A percentile compares a stretch with the other conserved stretches of the same genome.
These are phyloP conservation scores for Boletus rubroflammeus DNA, from an alignment of 768 basidiomycete species.

Conservation along the genomic window DNA sequence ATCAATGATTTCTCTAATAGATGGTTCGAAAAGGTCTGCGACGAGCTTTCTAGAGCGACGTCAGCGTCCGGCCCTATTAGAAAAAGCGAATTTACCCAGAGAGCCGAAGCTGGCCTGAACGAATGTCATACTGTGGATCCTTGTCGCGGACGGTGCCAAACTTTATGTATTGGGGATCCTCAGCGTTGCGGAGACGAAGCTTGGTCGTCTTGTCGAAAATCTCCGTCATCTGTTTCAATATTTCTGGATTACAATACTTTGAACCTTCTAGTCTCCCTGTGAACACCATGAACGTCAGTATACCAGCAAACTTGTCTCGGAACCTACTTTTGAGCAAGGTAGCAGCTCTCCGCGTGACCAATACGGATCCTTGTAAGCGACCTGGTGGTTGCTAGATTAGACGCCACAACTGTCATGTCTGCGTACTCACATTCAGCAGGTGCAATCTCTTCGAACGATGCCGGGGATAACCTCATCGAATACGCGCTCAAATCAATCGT, in stretches of 20 bases:
- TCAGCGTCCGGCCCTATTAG: background rate
- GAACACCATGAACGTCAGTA: background rate
- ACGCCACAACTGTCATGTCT: background rate
- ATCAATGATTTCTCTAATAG: slow-evolving; percentile 35
- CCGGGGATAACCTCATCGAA: slow-evolving; percentile 37
- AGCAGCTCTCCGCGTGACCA: slow-evolving; percentile 36
- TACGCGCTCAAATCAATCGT: slow-evolving; percentile 43
- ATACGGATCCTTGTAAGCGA: slow-evolving; percentile 39
- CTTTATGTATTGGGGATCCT: slow-evolving; percentile 38
- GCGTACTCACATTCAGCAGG: slow-evolving; percentile 33
- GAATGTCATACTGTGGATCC: slow-evolving; percentile 38
- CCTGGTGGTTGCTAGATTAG: slow-evolving; percentile 25
- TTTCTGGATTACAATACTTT: slow-evolving; percentile 29
- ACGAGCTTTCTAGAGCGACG: slow-evolving; percentile 33
- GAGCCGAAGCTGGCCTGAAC: slow-evolving; percentile 38
- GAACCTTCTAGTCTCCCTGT: slow-evolving; percentile 33
- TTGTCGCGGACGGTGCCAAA: slow-evolving; percentile 40
- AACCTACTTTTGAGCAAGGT: slow-evolving; percentile 27
- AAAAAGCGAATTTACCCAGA: slow-evolving; percentile 28
- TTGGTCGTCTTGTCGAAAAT: slow-evolving; percentile 40
- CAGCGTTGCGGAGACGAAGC: slow-evolving; percentile 40
- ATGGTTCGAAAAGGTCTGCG: slow-evolving; percentile 42
- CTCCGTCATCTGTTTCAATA: slow-evolving; percentile 36
- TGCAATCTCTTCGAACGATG: slow-evolving; percentile 38
- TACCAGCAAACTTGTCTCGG: background rate